Percentiles rank a stretch among this genome's conserved stretches.
Evolutionary conservation across 352 stramenopile genomes (phyloP).

Genomic region (Pythium brachiatum): DNA sequence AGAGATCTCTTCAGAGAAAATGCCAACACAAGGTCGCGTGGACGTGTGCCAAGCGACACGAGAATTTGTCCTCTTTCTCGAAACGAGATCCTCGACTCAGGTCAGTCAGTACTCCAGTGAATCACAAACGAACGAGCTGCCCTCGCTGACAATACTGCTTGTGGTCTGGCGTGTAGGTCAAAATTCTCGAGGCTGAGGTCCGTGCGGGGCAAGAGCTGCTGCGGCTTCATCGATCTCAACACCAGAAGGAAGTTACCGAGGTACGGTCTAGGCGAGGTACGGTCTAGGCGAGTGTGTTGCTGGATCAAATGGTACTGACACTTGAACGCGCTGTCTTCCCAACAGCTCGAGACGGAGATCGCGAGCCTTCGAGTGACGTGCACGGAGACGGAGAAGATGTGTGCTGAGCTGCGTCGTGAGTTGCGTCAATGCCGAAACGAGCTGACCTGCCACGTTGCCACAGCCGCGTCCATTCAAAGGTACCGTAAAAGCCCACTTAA

Average conservation of each 20-base stretch:
- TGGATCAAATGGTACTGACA: background rate
- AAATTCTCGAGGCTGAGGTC: conserved; percentile 61
- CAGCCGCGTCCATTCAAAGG: conserved; percentile 44
- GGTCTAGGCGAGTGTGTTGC: too few relatives aligned
- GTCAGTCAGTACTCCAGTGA: too few relatives aligned
- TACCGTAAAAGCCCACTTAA: conserved; percentile 12
- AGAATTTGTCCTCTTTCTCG: conserved; percentile 25
- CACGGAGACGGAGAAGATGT: conserved; percentile 46
- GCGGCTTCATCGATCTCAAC: conserved; percentile 50
- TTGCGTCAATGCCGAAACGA: conserved; percentile 51
- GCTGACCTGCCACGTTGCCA: conserved; percentile 48
- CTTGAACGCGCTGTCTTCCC: background rate
- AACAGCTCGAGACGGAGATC: conserved; percentile 50
- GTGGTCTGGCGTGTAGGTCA: conserved; percentile 16
- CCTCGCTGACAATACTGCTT: too few relatives aligned
- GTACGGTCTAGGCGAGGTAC: conserved; percentile 26
- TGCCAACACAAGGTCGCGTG: background rate
- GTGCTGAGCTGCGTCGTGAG: conserved; percentile 39
- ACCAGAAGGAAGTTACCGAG: conserved; percentile 44
- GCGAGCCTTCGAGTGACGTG: conserved; percentile 36
- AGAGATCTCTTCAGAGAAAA: background rate
- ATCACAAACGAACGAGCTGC: too few relatives aligned
- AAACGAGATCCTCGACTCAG: conserved; percentile 18
- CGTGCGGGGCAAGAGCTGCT: conserved; percentile 58
- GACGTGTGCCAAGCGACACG: conserved; percentile 5